Conservation (phyloP, 768 basidiomycete genomes). For the Pleurotus salmoneostramineus region DNA sequence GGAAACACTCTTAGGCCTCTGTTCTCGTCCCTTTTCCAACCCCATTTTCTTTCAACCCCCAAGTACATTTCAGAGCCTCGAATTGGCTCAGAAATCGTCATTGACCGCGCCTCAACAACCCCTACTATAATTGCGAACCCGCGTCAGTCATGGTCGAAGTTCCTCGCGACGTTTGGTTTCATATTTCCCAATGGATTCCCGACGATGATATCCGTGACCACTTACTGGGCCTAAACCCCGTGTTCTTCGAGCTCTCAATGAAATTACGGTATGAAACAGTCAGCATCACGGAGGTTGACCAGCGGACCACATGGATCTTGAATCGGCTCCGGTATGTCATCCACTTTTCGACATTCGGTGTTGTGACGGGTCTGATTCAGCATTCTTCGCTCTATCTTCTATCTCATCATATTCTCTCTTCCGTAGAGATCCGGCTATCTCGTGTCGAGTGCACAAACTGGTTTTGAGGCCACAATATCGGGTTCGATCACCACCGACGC, state of each 20-base stretch:
- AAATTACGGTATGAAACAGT: slow-evolving; percentile 3
- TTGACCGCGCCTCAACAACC: neutral
- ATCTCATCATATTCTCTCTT: neutral
- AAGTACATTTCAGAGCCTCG: too few species aligned
- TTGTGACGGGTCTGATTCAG: too few species aligned
- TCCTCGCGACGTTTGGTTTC: slow-evolving; percentile 3
- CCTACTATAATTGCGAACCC: neutral
- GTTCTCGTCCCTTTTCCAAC: too few species aligned
- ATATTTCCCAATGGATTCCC: neutral
- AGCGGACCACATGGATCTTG: neutral
- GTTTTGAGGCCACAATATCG: slow-evolving; percentile 12
- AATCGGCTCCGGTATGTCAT: slow-evolving; percentile 2
- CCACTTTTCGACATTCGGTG: neutral
- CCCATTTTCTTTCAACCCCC: too few species aligned
- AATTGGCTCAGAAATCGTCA: too few species aligned
- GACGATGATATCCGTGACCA: slow-evolving; percentile 3
- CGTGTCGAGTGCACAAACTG: slow-evolving; percentile 19
- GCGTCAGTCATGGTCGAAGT: neutral
- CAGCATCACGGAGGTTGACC: neutral
- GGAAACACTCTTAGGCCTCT: neutral
- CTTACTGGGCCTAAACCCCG: neutral
- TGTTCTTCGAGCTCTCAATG: slow-evolving; percentile 4
- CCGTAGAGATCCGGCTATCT: slow-evolving; percentile 18
- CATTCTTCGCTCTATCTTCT: too few species aligned
- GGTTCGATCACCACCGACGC: slow-evolving; percentile 1